Evolutionary conservation across 1,284 basidiomycete species (phyloP).

Genomic region (Leccinum fuscescens): DNA sequence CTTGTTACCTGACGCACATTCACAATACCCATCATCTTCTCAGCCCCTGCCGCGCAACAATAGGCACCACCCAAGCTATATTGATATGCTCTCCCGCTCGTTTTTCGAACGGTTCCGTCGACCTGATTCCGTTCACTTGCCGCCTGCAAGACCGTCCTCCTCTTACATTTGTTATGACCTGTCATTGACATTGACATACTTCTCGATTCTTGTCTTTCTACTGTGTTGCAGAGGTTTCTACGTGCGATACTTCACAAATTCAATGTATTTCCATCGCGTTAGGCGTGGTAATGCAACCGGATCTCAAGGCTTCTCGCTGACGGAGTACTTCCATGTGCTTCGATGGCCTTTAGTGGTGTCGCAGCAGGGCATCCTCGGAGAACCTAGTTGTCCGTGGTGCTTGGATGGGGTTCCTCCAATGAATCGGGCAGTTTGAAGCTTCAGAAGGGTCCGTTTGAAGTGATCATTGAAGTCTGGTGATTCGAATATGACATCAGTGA

Average conservation of each 20-base stretch:
- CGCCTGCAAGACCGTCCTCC: constrained; percentile 8
- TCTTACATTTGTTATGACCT: constrained; percentile 22
- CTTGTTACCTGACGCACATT: constrained; percentile 25
- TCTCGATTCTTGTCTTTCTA: constrained; percentile 12
- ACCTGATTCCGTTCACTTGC: background rate
- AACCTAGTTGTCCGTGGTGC: background rate
- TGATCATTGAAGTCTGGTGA: background rate
- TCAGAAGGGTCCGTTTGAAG: background rate
- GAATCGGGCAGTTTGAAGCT: background rate
- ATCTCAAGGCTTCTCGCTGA: background rate
- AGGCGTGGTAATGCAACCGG: constrained; percentile 4
- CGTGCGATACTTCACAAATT: constrained; percentile 10
- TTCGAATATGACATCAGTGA: background rate
- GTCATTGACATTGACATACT: constrained; percentile 20
- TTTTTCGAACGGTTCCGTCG: constrained; percentile 18
- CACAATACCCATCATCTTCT: constrained; percentile 24
- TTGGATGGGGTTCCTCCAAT: background rate
- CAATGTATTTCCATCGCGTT: constrained; percentile 22
- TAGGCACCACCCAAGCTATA: constrained; percentile 21
- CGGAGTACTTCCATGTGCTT: background rate
- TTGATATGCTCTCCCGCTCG: constrained; percentile 29
- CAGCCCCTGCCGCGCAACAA: constrained; percentile 20
- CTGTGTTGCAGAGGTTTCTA: constrained; percentile 8
- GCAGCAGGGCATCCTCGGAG: background rate
- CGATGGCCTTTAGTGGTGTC: background rate